phyloP scores from a whole-genome alignment of 2,329 filamentous ascomycete species.

The Balansia obtecta region DNA sequence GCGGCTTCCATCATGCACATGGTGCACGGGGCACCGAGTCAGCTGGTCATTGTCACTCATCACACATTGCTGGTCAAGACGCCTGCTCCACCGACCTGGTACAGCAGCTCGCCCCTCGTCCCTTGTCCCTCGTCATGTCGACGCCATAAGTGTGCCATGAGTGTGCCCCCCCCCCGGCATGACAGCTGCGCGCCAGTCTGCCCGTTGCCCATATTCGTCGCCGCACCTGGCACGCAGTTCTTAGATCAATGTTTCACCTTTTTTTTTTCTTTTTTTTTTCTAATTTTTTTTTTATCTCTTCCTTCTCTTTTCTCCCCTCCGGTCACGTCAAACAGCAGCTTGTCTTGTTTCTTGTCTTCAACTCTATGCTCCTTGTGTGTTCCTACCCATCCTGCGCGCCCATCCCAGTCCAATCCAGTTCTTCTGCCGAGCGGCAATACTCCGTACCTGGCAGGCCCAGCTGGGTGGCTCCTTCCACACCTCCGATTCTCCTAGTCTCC shows the following conservation, averaged over 20 bases:
- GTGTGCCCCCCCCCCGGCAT: not conserved
- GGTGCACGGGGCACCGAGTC: too few species aligned
- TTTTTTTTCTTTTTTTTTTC: slow-evolving; percentile 1
- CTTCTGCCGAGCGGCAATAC: not conserved
- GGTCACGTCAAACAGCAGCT: not conserved
- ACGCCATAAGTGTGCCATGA: not conserved
- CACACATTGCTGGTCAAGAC: too few species aligned
- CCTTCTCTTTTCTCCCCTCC: not conserved
- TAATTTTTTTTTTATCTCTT: slow-evolving; percentile 1
- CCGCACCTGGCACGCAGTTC: not conserved
- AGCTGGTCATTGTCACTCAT: too few species aligned
- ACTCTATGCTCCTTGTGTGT: not conserved
- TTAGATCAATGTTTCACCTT: not conserved
- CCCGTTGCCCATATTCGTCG: not conserved
- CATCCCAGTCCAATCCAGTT: not conserved
- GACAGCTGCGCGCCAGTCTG: not conserved
- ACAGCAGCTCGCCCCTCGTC: too few species aligned
- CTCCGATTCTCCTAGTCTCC: not conserved
- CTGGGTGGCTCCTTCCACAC: not conserved
- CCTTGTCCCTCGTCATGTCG: too few species aligned
- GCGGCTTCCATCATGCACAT: too few species aligned
- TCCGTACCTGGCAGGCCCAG: not conserved
- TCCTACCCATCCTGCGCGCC: not conserved
- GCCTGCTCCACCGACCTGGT: not conserved
- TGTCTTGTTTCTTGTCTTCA: not conserved